Percentiles rank a stretch among this genome's conserved stretches.
phyloP scores from a whole-genome alignment of 345 rosid genomes.

The Nephelium lappaceum region DNA sequence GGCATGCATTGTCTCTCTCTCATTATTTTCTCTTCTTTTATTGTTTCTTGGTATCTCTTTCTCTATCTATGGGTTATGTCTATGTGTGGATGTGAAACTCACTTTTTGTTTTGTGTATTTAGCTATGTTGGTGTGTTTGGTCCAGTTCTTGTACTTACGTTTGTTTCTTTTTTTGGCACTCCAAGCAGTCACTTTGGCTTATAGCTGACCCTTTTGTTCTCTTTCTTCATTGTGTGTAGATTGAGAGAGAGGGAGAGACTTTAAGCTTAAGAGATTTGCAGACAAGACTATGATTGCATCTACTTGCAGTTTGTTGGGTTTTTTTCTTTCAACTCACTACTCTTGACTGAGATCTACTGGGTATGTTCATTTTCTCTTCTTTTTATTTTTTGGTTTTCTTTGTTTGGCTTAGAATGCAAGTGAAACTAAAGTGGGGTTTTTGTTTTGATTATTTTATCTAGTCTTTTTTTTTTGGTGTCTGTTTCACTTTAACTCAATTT shows the following conservation, averaged over 20 bases:
- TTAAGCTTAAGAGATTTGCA: conserved; percentile 36
- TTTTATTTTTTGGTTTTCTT: conserved; percentile 26
- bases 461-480: conserved; percentile 26
- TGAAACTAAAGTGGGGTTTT: conserved; percentile 49
- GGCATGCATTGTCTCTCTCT: conserved; percentile 36
- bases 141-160: conserved; percentile 29
- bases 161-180: conserved; percentile 27
- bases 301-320: conserved; percentile 33
- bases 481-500: conserved; percentile 31
- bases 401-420: conserved; percentile 76
- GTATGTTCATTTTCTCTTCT: conserved; percentile 46
- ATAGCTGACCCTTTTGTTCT: conserved; percentile 26
- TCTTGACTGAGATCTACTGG: conserved; percentile 53
- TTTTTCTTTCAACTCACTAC: conserved; percentile 42
- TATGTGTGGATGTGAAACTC: background rate
- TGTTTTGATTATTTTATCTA: conserved; percentile 27
- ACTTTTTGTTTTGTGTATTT: conserved; percentile 41
- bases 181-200: conserved; percentile 25
- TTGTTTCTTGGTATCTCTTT: conserved; percentile 8
- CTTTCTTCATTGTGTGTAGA: conserved; percentile 20
- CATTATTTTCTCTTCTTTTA: background rate
- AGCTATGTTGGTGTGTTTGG: conserved; percentile 33
- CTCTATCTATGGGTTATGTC: background rate
- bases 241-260: conserved; percentile 26
- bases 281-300: conserved; percentile 38